Evolutionary conservation across 2,329 filamentous ascomycete species (phyloP).

Genomic region (Venturia effusa): DNA sequence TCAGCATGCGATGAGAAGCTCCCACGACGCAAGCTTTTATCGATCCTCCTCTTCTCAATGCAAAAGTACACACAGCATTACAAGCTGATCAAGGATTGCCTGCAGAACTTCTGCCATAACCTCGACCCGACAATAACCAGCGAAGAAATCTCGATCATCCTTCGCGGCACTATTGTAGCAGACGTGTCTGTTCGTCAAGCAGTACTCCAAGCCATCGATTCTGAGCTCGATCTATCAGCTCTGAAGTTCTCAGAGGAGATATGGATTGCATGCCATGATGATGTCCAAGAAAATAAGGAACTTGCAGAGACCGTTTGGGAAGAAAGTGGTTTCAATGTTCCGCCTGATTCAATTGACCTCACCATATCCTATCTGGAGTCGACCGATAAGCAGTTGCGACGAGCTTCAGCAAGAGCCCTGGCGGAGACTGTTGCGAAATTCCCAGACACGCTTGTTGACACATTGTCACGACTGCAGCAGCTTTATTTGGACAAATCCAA

Average conservation of each 20-base stretch:
- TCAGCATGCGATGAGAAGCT: slow-evolving; percentile 29
- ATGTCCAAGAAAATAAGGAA: slow-evolving; percentile 75
- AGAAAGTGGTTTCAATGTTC: slow-evolving; percentile 70
- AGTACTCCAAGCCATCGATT: slow-evolving; percentile 78
- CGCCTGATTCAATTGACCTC: slow-evolving; percentile 51
- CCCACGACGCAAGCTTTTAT: slow-evolving; percentile 64
- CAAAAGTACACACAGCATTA: slow-evolving; percentile 86
- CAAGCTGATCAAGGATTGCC: slow-evolving; percentile 86
- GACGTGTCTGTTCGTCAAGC: slow-evolving; percentile 72
- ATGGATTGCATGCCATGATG: slow-evolving; percentile 88
- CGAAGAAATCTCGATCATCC: slow-evolving; percentile 64
- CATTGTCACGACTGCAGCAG: slow-evolving; percentile 55
- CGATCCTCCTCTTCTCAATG: slow-evolving; percentile 68
- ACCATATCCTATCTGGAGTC: slow-evolving; percentile 72
- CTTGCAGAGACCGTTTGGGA: slow-evolving; percentile 87
- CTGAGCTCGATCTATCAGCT: slow-evolving; percentile 85
- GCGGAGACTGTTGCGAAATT: slow-evolving; percentile 60
- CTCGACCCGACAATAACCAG: slow-evolving; percentile 69
- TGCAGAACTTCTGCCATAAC: slow-evolving; percentile 74
- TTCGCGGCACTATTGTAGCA: slow-evolving; percentile 67
- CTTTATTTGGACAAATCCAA: slow-evolving; percentile 73
- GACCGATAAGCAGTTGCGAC: slow-evolving; percentile 69
- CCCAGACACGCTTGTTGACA: slow-evolving; percentile 46
- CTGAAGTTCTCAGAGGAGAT: slow-evolving; percentile 79
- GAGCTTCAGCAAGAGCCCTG: slow-evolving; percentile 71